Percentiles rank a stretch among this genome's conserved stretches.
Conservation (phyloP, 2,329 filamentous ascomycete genomes). For the Fusarium brachygibbosum region DNA sequence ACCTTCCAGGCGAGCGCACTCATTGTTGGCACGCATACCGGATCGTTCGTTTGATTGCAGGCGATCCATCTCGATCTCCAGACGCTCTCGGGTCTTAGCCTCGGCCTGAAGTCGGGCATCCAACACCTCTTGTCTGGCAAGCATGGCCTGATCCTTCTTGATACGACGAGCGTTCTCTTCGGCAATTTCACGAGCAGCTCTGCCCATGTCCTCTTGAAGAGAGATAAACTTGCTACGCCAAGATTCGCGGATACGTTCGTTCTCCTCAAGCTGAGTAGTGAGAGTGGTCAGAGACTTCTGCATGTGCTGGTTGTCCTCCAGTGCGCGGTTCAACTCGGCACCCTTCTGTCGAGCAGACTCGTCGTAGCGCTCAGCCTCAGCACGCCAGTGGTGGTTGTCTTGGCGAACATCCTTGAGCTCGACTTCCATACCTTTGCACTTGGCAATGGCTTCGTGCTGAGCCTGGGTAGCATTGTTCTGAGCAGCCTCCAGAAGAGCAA, state of each 20-base stretch:
- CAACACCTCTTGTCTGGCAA: constrained; percentile 84
- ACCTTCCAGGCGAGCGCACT: constrained; percentile 71
- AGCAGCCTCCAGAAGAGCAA: constrained; percentile 77
- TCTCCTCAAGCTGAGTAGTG: constrained; percentile 85
- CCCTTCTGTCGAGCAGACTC: constrained; percentile 64
- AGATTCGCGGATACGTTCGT: constrained; percentile 83
- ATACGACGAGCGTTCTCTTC: constrained; percentile 85
- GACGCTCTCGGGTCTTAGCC: constrained; percentile 75
- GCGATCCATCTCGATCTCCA: constrained; percentile 75
- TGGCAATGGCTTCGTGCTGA: constrained; percentile 68
- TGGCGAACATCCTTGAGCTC: constrained; percentile 69
- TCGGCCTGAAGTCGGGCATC: constrained; percentile 83
- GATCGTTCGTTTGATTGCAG: constrained; percentile 74
- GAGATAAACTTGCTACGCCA: constrained; percentile 88
- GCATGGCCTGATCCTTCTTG: constrained; percentile 82
- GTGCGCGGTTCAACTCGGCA: constrained; percentile 62
- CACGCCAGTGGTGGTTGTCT: constrained; percentile 71
- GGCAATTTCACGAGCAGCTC: constrained; percentile 81
- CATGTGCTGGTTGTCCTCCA: constrained; percentile 78
- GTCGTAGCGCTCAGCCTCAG: constrained; percentile 71
- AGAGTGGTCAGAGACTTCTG: constrained; percentile 80
- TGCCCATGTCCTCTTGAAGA: constrained; percentile 88
- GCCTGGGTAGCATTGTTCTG: constrained; percentile 69
- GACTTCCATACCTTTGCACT: constrained; percentile 65
- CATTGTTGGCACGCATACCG: constrained; percentile 73